phyloP scores from a whole-genome alignment of 1,139 yeast species.

The Kazachstania sp. region DNA sequence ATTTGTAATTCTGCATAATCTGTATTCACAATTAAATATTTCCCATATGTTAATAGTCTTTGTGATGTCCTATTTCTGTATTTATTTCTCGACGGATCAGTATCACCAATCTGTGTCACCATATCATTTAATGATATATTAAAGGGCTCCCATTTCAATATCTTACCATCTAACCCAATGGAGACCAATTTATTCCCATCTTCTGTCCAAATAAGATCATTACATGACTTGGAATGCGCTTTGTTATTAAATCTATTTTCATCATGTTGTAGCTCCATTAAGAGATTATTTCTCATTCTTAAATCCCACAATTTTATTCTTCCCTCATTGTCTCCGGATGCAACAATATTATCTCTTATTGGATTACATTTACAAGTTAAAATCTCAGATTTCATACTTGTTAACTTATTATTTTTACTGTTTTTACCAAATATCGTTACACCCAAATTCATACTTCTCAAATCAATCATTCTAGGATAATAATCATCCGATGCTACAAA shows the following conservation, averaged over 20 bases:
- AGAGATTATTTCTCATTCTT: conserved; percentile 16
- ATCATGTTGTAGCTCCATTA: conserved; percentile 12
- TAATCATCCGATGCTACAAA: conserved; percentile 69
- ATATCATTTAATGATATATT: conserved; percentile 1
- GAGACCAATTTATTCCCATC: conserved; percentile 17
- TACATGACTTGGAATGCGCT: conserved; percentile 21
- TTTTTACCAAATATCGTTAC: conserved; percentile 45
- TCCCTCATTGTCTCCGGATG: conserved; percentile 72
- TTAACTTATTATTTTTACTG: conserved; percentile 39
- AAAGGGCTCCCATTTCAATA: conserved; percentile 23
- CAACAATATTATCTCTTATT: conserved; percentile 38
- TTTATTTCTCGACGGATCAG: conserved; percentile 37
- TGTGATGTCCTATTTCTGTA: conserved; percentile 24
- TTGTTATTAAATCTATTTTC: conserved; percentile 5
- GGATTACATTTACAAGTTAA: conserved; percentile 76
- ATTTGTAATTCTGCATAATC: conserved; percentile 74
- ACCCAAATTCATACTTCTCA: conserved; percentile 35
- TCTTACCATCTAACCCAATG: conserved; percentile 23
- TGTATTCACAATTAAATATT: conserved; percentile 48
- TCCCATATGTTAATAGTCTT: conserved; percentile 51
- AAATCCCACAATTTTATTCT: conserved; percentile 35
- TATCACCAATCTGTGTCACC: conserved; percentile 25
- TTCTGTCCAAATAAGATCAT: conserved; percentile 22
- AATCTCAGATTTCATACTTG: conserved; percentile 42
- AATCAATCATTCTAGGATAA: conserved; percentile 59